phyloP scores from a whole-genome alignment of 2,329 filamentous ascomycete genomes.

The Alternaria brassicicola region DNA sequence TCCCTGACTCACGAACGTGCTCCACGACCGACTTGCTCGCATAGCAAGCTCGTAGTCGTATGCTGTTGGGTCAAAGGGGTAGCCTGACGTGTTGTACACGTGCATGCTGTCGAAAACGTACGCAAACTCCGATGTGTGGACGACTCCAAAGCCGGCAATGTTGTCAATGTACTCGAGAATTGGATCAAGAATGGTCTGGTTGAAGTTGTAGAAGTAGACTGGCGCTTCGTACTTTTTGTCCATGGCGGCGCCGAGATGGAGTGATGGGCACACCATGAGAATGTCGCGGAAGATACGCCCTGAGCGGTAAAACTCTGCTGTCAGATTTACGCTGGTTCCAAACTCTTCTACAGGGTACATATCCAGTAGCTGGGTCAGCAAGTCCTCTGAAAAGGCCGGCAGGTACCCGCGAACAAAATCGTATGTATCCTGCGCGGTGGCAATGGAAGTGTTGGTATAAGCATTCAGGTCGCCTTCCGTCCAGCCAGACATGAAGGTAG shows the following conservation, averaged over 20 bases:
- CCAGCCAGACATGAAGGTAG: conserved; percentile 54
- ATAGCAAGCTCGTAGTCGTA: conserved; percentile 51
- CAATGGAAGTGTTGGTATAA: conserved; percentile 52
- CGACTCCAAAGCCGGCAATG: conserved; percentile 52
- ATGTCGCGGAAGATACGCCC: conserved; percentile 60
- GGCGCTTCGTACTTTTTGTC: conserved; percentile 43
- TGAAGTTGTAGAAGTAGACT: conserved; percentile 60
- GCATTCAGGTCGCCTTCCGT: conserved; percentile 54
- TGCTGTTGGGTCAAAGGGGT: conserved; percentile 44
- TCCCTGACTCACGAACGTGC: conserved; percentile 53
- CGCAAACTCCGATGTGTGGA: conserved; percentile 61
- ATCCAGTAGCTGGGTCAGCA: conserved; percentile 33
- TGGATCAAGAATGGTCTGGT: conserved; percentile 60
- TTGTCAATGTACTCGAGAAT: conserved; percentile 47
- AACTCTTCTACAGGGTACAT: conserved; percentile 54
- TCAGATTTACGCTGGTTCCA: conserved; percentile 47
- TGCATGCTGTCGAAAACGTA: conserved; percentile 56
- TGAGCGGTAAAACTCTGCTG: conserved; percentile 58
- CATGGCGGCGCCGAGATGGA: conserved; percentile 52
- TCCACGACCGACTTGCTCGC: conserved; percentile 56
- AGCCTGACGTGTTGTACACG: conserved; percentile 50
- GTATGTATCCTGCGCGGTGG: conserved; percentile 49
- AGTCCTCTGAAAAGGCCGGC: conserved; percentile 41
- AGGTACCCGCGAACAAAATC: conserved; percentile 52
- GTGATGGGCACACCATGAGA: conserved; percentile 57